Evolutionary conservation across 2,329 filamentous ascomycete species (phyloP), one percentile per base, ranked within the genome.

Genomic region (Bertia moriformis): DNA sequence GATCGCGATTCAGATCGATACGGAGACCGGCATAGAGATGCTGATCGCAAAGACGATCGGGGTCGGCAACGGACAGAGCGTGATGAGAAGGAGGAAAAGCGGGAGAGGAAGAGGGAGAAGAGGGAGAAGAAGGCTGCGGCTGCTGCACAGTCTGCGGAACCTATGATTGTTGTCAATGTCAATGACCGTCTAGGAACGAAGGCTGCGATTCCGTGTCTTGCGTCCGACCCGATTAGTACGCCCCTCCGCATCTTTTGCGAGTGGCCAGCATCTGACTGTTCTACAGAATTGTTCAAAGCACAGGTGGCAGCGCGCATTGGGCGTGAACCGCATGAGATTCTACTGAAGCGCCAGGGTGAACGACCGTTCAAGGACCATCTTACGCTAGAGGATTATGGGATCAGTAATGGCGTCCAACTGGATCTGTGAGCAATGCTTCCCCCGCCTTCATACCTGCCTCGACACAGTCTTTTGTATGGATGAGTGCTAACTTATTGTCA

Each of bases 141-240:
- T 18, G 7, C 32, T 14, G 12, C 32, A 35, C 10, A 35, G 15
- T 35, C 32, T 15, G 41, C 50, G 4, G 82, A 93, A 53, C 80
- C 86, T 41, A 93, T 95, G 82, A 95, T 96, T 48, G 74, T 93
- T 39, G 88, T 96, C 14, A 77, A 89, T 51, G 78, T 96, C 53
- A 96, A 96, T 56, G 89, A 96, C 59, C 74, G 89, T n/a, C 65
- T 96, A 24, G 89, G 89, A 12, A 95, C 89, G n/a, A 94, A 94
- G 53, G 85, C 88, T 14, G 82, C 84, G 39, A 91, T 96, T 45
- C 89, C 89, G 0, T 95, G 88, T 55, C 66, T 94, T 41, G 78
- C 84, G 1, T 82, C 77, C 3, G 89, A 96, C 60, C 79, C 78
- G 4, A 79, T 95, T 46, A 80, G 24, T 62, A 62, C 42, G 49